These are phyloP conservation scores for Boletus insuetus DNA, from an alignment of 768 basidiomycete genomes.

Conservation along the genomic window DNA sequence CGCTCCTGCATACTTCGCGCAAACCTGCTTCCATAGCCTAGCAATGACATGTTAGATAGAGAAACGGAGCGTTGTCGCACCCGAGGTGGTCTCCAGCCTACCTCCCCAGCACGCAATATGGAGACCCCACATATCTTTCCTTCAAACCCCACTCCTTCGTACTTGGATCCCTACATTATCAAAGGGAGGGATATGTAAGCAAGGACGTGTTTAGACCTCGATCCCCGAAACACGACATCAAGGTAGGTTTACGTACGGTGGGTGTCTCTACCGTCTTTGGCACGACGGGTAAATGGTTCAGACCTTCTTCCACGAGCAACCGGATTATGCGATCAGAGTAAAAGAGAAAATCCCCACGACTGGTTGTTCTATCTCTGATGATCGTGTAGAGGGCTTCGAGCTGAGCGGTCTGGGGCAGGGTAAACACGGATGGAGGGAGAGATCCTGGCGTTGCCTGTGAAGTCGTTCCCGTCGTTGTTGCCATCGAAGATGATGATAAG, in stretches of 20 bases:
- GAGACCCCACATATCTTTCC: conserved; percentile 97
- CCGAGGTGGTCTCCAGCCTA: conserved; percentile 27
- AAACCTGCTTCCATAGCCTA: conserved; percentile 98
- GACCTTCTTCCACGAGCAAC: conserved; percentile 75
- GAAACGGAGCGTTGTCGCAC: neutral
- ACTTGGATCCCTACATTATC: conserved; percentile 60
- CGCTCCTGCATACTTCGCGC: conserved; percentile 91
- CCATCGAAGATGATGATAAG: conserved; percentile 9
- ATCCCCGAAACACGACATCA: neutral
- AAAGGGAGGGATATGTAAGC: neutral
- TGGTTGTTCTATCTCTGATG: conserved; percentile 85
- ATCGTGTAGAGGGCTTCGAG: conserved; percentile 95
- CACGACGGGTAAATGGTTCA: conserved; percentile 84
- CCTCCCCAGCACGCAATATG: conserved; percentile 92
- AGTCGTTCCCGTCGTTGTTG: conserved; percentile 15
- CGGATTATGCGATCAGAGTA: conserved; percentile 92
- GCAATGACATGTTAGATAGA: neutral
- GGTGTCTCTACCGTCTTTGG: conserved; percentile 78
- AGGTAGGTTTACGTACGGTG: conserved; percentile 50
- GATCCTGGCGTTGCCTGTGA: conserved; percentile 36
- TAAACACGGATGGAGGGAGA: conserved; percentile 82
- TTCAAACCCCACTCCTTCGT: conserved; percentile 92
- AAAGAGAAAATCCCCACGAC: conserved; percentile 93
- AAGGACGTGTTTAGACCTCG: neutral
- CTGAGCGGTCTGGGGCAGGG: conserved; percentile 86